Percentiles rank a stretch among this genome's conserved stretches.
phyloP scores from a whole-genome alignment of 78 protist genomes.

The Dictyostelium discoideum region DNA sequence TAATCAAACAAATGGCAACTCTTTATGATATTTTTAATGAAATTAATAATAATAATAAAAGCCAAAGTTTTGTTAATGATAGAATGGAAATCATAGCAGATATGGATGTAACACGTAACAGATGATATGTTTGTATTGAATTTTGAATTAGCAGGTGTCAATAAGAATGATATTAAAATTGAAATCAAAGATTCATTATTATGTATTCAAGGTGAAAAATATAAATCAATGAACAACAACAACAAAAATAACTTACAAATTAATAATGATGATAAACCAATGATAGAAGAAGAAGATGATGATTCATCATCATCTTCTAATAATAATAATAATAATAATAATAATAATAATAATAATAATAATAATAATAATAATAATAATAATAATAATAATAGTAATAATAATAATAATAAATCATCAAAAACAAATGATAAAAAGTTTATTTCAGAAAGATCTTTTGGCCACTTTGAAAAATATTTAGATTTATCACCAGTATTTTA shows the following conservation, averaged over 20 bases:
- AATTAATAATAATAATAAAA: too few species aligned
- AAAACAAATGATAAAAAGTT: not conserved
- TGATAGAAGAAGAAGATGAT: not conserved
- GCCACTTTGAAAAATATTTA: not conserved
- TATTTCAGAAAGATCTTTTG: not conserved
- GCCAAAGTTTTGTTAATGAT: not conserved
- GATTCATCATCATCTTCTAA: too few species aligned
- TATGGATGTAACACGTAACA: not conserved
- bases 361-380: not conserved
- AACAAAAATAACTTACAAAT: not conserved
- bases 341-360: too few species aligned
- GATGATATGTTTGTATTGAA: not conserved
- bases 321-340: too few species aligned
- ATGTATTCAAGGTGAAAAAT: constrained; percentile 14
- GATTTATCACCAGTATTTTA: not conserved
- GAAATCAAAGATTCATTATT: constrained; percentile 5
- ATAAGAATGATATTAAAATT: constrained; percentile 12
- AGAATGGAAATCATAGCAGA: not conserved
- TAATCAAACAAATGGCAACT: not conserved
- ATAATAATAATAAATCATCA: not conserved
- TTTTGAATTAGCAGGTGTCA: constrained; percentile 21
- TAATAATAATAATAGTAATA: too few species aligned
- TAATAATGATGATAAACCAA: not conserved
- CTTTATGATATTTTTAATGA: not conserved
- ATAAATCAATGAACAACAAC: not conserved